Percentiles rank a stretch among this genome's conserved stretches.
These are phyloP conservation scores for Cercospora sp. DNA, from an alignment of 2,329 filamentous ascomycete genomes.

Conservation along the genomic window DNA sequence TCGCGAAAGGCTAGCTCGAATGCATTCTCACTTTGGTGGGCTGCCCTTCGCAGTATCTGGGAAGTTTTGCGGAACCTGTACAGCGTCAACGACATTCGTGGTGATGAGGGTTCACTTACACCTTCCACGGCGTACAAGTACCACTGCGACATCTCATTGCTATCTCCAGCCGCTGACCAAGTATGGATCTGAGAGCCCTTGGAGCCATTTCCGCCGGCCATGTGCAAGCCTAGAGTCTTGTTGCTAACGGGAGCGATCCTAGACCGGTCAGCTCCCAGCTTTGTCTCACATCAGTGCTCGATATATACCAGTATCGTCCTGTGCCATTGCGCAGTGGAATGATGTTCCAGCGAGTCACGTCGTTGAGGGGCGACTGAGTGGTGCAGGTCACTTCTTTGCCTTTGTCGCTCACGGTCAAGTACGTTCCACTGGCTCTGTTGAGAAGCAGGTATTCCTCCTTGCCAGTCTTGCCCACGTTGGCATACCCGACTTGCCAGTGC, in stretches of 20 bases:
- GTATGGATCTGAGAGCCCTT: not conserved
- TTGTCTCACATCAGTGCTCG: not conserved
- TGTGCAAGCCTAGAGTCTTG: not conserved
- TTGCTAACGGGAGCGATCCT: not conserved
- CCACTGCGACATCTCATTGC: not conserved
- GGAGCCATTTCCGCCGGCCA: not conserved
- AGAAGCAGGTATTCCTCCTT: not conserved
- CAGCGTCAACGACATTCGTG: too few relatives aligned
- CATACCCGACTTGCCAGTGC: not conserved
- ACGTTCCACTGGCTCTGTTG: conserved; percentile 26
- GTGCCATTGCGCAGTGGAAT: not conserved
- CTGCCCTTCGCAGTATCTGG: too few relatives aligned
- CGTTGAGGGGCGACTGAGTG: not conserved
- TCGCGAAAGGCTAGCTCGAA: too few relatives aligned
- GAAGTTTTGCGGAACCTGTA: too few relatives aligned
- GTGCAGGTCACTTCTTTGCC: not conserved
- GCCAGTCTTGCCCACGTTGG: not conserved
- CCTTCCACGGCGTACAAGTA: not conserved
- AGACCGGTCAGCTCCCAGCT: not conserved
- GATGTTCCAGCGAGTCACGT: not conserved
- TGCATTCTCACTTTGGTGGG: too few relatives aligned
- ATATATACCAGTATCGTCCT: not conserved
- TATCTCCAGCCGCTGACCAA: not conserved
- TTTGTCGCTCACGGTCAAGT: conserved; percentile 27
- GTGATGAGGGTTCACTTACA: not conserved